Evolutionary conservation across 345 rosid genomes (phyloP), one percentile per base, ranked within the genome.

Genomic region (Raphanus sativus): DNA sequence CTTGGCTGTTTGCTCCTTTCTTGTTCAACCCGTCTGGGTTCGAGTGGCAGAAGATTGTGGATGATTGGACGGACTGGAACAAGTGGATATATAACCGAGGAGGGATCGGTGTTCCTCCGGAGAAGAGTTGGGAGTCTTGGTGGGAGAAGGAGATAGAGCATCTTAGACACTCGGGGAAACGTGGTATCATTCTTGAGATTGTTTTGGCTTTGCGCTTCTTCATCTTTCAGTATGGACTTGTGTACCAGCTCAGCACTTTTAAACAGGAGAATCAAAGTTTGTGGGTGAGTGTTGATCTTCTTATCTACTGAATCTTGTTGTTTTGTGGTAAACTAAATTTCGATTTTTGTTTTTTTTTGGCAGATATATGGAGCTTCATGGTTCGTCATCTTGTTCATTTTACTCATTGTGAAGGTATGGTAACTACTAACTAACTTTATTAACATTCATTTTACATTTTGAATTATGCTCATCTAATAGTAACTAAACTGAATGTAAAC

Each of bases 91-190:
- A 77, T 65, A 85, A 80, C 71, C 73, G 81, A 1, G 93, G 91
- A 42, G 90, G 89, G 15, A 84, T 87, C 10, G 90, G 90, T 75
- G 89, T 89, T 21, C 86, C 82, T 24, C 83, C 87, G 7, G 86
- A 86, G 75, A 89, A 86, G 68, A 89, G 90, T 50, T 89, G 90
- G 90, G 93, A 89, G 32, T 89, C 93, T 16, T 89, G 93, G 93
- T 89, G 93, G 93, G 93, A 87, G 69, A 78, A 86, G 75, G 90
- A 88, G 75, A 81, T 85, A 28, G 83, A 65, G 59, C 89, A 88
- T 77, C 92, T 88, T 38, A 80, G 64, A 12, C 77, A 78, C 75
- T 84, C 92, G 4, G 89, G 89, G 48, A 74, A 50, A 11, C 84
- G 85, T 28, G 90, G 92, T 26, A 65, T 78, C 69, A 66, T 56